These are phyloP conservation scores for Phytopythium oedochilum DNA, from an alignment of 352 stramenopile genomes.

Conservation along the genomic window DNA sequence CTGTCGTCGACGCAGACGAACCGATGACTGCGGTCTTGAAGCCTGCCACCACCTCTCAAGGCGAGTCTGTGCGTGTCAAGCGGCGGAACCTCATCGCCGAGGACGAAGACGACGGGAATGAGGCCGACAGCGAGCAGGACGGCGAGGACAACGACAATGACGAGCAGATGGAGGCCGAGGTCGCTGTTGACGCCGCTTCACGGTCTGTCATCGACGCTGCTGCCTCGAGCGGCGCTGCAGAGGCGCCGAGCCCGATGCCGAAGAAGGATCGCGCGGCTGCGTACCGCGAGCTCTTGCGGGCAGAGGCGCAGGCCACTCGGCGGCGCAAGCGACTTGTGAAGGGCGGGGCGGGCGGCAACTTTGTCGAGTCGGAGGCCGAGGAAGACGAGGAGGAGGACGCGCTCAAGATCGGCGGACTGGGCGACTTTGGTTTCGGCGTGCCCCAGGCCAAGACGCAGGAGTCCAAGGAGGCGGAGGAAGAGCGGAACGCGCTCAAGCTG, in stretches of 20 bases:
- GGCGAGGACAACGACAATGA: slow-evolving; percentile 26
- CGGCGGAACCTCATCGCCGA: slow-evolving; percentile 38
- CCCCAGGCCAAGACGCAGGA: slow-evolving; percentile 60
- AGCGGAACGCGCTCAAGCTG: slow-evolving; percentile 66
- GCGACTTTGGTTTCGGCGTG: slow-evolving; percentile 84
- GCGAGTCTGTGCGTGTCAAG: slow-evolving; percentile 7
- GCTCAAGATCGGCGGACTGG: slow-evolving; percentile 75
- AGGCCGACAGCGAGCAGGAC: slow-evolving; percentile 58
- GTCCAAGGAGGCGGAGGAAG: slow-evolving; percentile 73
- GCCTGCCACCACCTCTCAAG: neutral
- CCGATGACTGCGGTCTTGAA: neutral
- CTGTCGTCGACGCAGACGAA: neutral
- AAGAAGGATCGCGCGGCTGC: slow-evolving; percentile 64
- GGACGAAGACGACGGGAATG: slow-evolving; percentile 55
- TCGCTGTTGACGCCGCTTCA: slow-evolving; percentile 15
- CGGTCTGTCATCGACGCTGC: slow-evolving; percentile 2
- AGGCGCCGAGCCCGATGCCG: neutral
- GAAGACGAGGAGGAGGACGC: slow-evolving; percentile 84
- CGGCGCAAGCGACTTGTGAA: slow-evolving; percentile 57
- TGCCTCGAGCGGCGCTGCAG: neutral
- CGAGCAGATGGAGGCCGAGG: slow-evolving; percentile 4
- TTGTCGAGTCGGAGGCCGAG: slow-evolving; percentile 82
- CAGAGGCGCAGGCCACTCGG: slow-evolving; percentile 45
- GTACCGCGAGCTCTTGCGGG: slow-evolving; percentile 60
- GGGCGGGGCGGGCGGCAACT: slow-evolving; percentile 31